Base-by-base conservation (phyloP, 192 early-diverging fungal species). In the Linnemannia schmuckeri region DNA sequence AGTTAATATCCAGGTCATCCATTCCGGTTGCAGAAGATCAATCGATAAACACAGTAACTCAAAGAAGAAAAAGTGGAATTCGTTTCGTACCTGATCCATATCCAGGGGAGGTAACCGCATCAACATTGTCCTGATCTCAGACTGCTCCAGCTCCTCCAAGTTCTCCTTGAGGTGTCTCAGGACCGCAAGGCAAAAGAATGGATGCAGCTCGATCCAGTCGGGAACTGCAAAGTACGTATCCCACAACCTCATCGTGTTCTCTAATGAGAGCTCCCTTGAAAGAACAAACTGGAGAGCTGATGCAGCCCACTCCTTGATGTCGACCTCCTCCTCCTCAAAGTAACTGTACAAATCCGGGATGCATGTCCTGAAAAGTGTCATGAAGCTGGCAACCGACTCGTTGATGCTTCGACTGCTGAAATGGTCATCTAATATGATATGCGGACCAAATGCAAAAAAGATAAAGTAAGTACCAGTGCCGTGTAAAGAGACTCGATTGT, bases 301-400 rank as follows among this genome's bases (percentile, higher is more conserved):
- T 24, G 95, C 93, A 7, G 94, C 94, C 93, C 95, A 97, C 78
- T 97, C 97, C 83, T 96, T 94, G 47, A 96, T 91, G 74, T 97
- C 94, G 42, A 97, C 95, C 83, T 98, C 97, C 74, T 98, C 97
- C 72, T 98, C 97, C 82, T 97, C 96, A 92, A 98, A 98, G 88
- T 96, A 97, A 82, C 93, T 96, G 82, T 98, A 97, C 80, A 98
- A 89, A 55, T 98, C 97, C 27, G 97, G 97, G 82, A 97, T 87
- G 68, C 96, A 90, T 41, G 92, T 94, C 72, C 97, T 89, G 89
- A 98, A 96, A 42, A 95, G 89, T 69, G 96, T 96, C 88, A 97
- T 92, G 79, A 98, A 98, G 80, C 95, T 93, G 8, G 97, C 95
- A 6, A 98, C 91, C 27, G 94, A 92, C 76, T 95, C 93, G 79